Conservation (phyloP, 2,329 filamentous ascomycete genomes). For the Amauroascus niger region DNA sequence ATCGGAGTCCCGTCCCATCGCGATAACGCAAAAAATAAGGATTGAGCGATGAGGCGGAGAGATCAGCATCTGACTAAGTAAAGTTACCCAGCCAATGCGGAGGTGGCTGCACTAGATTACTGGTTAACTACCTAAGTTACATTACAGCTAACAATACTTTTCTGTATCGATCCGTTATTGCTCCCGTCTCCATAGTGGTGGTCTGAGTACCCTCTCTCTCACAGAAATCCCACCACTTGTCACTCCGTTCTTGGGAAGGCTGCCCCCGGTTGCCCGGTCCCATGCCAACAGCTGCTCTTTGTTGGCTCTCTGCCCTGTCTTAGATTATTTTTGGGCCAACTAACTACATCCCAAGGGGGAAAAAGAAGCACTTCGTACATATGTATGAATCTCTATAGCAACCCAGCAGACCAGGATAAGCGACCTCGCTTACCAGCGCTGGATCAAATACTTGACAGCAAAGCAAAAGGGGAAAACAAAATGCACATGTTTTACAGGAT, state of each 20-base stretch:
- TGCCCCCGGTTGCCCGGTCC: too few species aligned
- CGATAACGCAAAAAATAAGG: background rate
- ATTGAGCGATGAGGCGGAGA: background rate
- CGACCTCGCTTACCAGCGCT: background rate
- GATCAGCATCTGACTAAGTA: background rate
- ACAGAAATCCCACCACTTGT: background rate
- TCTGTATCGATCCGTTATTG: too few species aligned
- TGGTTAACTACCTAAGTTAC: too few species aligned
- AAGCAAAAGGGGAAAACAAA: background rate
- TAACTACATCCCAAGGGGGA: background rate
- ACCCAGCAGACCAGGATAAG: background rate
- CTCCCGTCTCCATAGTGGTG: too few species aligned
- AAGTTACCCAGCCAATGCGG: slow-evolving; percentile 2
- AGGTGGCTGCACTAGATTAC: slow-evolving; percentile 2
- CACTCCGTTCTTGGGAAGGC: background rate
- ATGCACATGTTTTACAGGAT: background rate
- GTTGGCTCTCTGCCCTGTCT: too few species aligned
- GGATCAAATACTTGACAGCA: background rate
- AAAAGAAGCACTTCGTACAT: too few species aligned
- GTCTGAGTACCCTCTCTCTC: too few species aligned
- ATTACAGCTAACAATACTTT: background rate
- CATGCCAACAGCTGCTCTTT: too few species aligned
- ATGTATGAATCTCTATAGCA: too few species aligned
- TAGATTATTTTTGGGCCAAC: too few species aligned
- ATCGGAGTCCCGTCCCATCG: background rate